phyloP scores from a whole-genome alignment of 169 alveolate species.

The Amoebophrya sp. region DNA sequence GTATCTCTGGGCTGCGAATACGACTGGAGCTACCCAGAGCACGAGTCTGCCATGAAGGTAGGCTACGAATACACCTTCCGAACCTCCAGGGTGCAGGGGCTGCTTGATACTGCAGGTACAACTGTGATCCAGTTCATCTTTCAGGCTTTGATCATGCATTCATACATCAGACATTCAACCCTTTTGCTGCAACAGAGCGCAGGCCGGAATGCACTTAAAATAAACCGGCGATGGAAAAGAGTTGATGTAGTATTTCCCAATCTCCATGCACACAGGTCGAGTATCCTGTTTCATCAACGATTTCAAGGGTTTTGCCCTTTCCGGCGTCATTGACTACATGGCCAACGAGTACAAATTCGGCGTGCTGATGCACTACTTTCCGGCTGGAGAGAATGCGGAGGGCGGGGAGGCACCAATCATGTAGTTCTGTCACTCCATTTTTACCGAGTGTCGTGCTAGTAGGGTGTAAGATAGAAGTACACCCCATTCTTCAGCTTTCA shows the following conservation, averaged over 20 bases:
- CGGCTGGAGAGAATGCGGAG: not conserved
- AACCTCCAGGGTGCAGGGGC: slow-evolving; percentile 78
- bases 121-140: no score
- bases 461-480: no score
- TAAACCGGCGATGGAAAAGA: no score
- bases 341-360: not conserved
- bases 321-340: not conserved
- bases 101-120: slow-evolving; percentile 16
- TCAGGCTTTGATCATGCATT: no score
- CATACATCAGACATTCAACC: no score
- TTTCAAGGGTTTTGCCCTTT: not conserved
- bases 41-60: slow-evolving; percentile 52
- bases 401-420: not conserved
- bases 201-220: no score
- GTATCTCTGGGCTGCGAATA: slow-evolving; percentile 70
- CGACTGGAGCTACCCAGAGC: slow-evolving; percentile 57
- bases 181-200: no score
- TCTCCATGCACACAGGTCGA: not conserved
- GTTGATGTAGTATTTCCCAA: no score
- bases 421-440: not conserved
- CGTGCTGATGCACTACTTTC: not conserved
- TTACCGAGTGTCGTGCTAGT: no score
- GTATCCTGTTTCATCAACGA: not conserved
- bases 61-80: slow-evolving; percentile 77
- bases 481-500: no score